Evolutionary conservation across 78 protist genomes (phyloP).

Genomic region (slime mould (Dictyostelium discoideum)): dicty_2.7 NC_007090.3:2966001-2966500

Average conservation of each 20-base stretch:
- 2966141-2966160: slow-evolving; percentile 45
- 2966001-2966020: slow-evolving; percentile 50
- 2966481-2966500: background rate
- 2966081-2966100: slow-evolving; percentile 62
- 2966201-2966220: slow-evolving; percentile 73
- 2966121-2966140: slow-evolving; percentile 54
- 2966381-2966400: background rate
- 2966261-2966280: background rate
- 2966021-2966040: slow-evolving; percentile 66
- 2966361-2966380: background rate
- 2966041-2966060: slow-evolving; percentile 55
- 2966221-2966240: background rate
- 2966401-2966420: background rate
- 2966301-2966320: background rate
- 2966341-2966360: background rate
- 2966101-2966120: slow-evolving; percentile 58
- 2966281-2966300: background rate
- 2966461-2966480: background rate
- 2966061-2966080: slow-evolving; percentile 75
- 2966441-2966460: no score
- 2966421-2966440: background rate
- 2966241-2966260: background rate
- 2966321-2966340: background rate
- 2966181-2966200: slow-evolving; percentile 64
- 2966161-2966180: slow-evolving; percentile 58